These are phyloP conservation scores for Penicillium sp. DNA, from an alignment of 2,329 filamentous ascomycete species.

Conservation along the genomic window DNA sequence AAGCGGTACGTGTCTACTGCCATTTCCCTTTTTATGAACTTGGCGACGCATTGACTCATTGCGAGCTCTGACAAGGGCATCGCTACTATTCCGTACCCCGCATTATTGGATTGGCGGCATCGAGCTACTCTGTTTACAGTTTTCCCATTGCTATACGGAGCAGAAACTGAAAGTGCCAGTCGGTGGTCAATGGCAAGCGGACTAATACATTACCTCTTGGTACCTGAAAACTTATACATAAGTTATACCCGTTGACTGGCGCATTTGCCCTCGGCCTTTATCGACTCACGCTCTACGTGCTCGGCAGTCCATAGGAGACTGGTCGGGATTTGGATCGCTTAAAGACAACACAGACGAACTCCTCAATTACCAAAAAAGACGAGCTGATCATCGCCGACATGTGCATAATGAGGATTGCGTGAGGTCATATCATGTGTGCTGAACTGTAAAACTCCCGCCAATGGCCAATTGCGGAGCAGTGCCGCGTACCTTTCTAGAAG, in stretches of 20 bases:
- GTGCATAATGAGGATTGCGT: not conserved
- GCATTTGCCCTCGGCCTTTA: not conserved
- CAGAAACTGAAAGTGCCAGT: not conserved
- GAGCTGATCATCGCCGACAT: not conserved
- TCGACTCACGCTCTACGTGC: not conserved
- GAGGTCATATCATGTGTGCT: not conserved
- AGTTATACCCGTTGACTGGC: not conserved
- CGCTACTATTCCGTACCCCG: not conserved
- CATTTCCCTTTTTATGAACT: not conserved
- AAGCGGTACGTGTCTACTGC: conserved; percentile 1
- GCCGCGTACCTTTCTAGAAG: not conserved
- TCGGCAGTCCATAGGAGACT: not conserved
- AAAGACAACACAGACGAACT: not conserved
- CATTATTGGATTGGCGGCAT: not conserved
- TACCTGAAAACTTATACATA: not conserved
- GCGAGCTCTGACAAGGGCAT: not conserved
- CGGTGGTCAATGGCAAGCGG: not conserved
- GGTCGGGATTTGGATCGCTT: not conserved
- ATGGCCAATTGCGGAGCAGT: not conserved
- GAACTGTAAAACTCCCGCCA: not conserved
- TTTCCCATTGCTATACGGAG: not conserved
- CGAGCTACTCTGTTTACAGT: not conserved
- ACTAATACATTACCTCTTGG: not conserved
- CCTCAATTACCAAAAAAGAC: not conserved
- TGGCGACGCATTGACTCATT: not conserved